phyloP scores from a whole-genome alignment of 192 early-diverging fungal genomes.

The Podila horticola region DNA sequence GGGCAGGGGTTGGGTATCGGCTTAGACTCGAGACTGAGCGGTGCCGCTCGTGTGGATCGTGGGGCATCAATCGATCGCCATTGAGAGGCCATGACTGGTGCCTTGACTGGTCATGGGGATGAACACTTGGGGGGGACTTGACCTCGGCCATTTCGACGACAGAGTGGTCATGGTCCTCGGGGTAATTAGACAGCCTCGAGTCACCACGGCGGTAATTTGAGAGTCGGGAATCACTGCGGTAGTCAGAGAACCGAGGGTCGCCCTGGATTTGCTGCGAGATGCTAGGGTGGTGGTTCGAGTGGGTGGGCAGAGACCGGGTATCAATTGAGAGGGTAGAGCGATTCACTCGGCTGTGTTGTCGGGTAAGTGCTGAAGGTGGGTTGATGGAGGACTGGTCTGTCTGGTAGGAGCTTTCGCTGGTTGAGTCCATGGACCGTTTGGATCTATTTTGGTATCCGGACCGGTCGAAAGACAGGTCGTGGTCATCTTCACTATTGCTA shows the following conservation, averaged over 20 bases:
- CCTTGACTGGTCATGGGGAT: background rate
- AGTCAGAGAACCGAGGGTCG: background rate
- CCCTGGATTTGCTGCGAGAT: slow-evolving; percentile 10
- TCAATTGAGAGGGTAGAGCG: slow-evolving; percentile 4
- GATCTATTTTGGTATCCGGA: background rate
- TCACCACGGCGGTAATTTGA: background rate
- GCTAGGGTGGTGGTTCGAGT: background rate
- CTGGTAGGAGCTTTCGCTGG: background rate
- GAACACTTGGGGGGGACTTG: background rate
- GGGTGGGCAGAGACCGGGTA: background rate
- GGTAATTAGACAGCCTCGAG: background rate
- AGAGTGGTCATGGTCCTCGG: background rate
- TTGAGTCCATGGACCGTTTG: background rate
- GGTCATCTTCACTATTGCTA: slow-evolving; percentile 7
- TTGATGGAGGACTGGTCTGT: background rate
- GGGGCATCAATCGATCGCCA: background rate
- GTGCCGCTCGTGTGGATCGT: background rate
- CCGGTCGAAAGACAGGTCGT: background rate
- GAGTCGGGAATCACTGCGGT: background rate
- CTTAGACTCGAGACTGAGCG: slow-evolving; percentile 37
- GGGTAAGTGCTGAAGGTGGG: background rate
- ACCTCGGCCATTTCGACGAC: slow-evolving; percentile 27
- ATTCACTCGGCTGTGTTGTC: slow-evolving; percentile 16
- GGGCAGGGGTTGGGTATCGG: background rate
- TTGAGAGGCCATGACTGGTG: slow-evolving; percentile 31